Percentiles rank a stretch among this genome's conserved stretches.
Conservation (phyloP, 169 alveolate species). For the Pseudocohnilembus persalinus region DNA sequence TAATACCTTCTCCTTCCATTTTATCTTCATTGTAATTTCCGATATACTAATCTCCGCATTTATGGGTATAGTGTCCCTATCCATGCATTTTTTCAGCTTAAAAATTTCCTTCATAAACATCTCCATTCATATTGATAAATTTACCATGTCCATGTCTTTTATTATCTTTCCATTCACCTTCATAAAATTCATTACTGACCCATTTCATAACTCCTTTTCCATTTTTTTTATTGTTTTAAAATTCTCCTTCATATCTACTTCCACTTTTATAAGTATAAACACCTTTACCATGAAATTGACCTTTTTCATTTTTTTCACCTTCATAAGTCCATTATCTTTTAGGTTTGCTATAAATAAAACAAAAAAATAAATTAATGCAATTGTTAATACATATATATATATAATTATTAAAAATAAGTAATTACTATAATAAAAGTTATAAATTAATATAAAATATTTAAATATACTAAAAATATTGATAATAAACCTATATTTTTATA, state of each 20-base stretch:
- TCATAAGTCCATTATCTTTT: neutral
- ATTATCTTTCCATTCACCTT: neutral
- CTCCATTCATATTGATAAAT: neutral
- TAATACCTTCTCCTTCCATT: neutral
- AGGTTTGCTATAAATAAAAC: neutral
- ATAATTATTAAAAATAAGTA: too few species aligned
- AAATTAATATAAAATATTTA: too few species aligned
- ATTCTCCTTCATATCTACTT: neutral
- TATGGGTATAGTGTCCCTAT: neutral
- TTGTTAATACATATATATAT: too few species aligned
- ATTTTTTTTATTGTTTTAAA: too few species aligned
- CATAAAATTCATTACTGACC: neutral
- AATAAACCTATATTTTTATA: too few species aligned
- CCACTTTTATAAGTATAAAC: neutral
- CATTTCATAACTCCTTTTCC: neutral
- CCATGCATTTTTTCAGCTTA: neutral
- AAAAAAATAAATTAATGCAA: too few species aligned
- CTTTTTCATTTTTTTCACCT: neutral
- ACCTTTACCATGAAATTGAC: neutral
- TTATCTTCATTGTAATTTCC: neutral
- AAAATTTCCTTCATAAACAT: neutral
- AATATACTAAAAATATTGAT: too few species aligned
- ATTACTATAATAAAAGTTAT: too few species aligned
- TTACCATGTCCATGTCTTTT: neutral
- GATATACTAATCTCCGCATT: neutral